Base-by-base conservation (phyloP, 257 asterid species). In the Nicotiana tomentosiformis region DNA sequence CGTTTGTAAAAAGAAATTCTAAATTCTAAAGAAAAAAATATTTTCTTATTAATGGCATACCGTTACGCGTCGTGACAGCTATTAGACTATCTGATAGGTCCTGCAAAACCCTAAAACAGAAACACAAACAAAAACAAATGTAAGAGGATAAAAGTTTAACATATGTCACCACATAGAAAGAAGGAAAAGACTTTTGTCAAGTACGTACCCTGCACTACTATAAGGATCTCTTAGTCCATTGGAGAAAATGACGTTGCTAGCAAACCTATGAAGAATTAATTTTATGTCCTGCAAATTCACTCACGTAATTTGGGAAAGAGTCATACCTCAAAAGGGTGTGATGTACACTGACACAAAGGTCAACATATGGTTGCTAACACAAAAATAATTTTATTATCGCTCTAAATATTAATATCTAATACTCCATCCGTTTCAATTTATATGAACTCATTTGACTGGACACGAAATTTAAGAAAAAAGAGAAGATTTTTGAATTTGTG, bases 231-330 rank as follows among this genome's bases (percentile, higher is more conserved):
- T 81, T 55, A 89, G 67, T 23, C 92, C 92, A 82, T 89, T 89
- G 30, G 92, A 89, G 88, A 89, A 89, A 57, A 89, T 89, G 60
- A 89, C 86, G 85, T 89, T 87, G 87, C 92, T 89, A 1, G 77
- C 92, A 69, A 83, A 89, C 58, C 82, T 85, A 14, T 35, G 66
- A 35, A 89, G 87, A 82, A 84, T 69, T 84, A 89, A 81, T 80
- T 86, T 89, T 66, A 89, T 89, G 81, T 89, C 92, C 92, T 89
- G 86, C 70, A 69, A 69, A 57, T 56, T 32, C 60, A 14, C n/a
- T 72, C 37, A 43, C 9, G 12, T 72, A 43, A 20, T 20, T 20
- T 20, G 23, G 23, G 0, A 20, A 20, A 20, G 23, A 20, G 0
- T 20, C 23, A 0, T 0, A 20, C 23, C 23, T 20, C 23, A 20